Evolutionary conservation across 2,329 filamentous ascomycete species (phyloP), one percentile per base, ranked within the genome.

Genomic region (Podosphaera leucotricha): DNA sequence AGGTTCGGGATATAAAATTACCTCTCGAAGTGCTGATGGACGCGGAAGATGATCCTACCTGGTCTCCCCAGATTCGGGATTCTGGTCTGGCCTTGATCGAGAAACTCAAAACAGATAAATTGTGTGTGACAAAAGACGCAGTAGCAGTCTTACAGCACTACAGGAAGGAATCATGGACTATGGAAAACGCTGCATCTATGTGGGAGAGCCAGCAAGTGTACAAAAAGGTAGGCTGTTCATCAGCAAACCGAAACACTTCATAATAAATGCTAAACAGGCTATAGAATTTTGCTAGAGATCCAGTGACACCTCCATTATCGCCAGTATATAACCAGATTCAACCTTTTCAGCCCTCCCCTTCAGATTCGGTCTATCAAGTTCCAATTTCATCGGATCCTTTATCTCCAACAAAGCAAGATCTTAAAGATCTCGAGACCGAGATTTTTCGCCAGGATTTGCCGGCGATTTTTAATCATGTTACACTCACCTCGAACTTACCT

Each of bases 301-400:
- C 50, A 30, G 44, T 59, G 5, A 57, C 57, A 15, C 57, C 57
- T 21, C 57, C 54, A 5, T 45, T 60, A 4, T 52, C 54, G 3
- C 55, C 57, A 1, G 39, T 49, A 16, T 38, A 47, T 16, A 16
- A 30, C 16, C 38, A 47, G 15, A 22, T 33, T 2, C 22, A 46
- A 16, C 47, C 47, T n/a, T 55, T 50, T 45, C 50, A 54, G 21
- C 53, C 54, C 37, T 51, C 50, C 5, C 50, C 48, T 6, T 52
- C 49, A 7, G 50, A 54, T 26, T 41, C 50, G 16, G 45, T 42
- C 20, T 56, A 49, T 24, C 43, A 54, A 28, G 11, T 57, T 10
- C 51, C 53, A 3, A 1, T 56, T 7, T 43, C 52, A 10, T 52
- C 53, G 4, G 52, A 55, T 45, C 48, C 53, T 2, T 22, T 42